Base-by-base conservation (phyloP, 495 filamentous ascomycete species). In the Staphylotrichum longicolle region DNA sequence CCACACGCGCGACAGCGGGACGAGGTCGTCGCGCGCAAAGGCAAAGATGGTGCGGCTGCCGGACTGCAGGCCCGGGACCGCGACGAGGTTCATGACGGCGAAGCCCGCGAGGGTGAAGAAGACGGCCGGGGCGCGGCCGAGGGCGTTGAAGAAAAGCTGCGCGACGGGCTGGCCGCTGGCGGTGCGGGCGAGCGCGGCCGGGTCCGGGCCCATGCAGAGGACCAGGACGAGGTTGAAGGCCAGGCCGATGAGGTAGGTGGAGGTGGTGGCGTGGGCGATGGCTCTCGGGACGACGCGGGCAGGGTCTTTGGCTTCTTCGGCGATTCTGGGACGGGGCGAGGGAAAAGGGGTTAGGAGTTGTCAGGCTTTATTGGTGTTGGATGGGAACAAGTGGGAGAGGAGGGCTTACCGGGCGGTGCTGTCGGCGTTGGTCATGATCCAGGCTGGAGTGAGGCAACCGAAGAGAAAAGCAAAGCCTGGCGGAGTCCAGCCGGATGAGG, bases 381-480 rank as follows among this genome's bases (percentile, higher is more conserved):
- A 39, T 39, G 37, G 37, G 37, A 39, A 7, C 1, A 10, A 10
- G 37, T 1, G 34, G 45, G 10, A 15, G 35, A 3, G 20, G 37
- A 48, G 1, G 30, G n/a, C 64, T 58, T 62, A 71, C 70, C 70
- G 66, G 20, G 69, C 70, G 10, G 69, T 68, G 47, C 70, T 70
- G 44, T 73, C 70, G 10, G 69, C 69, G 33, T 63, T 63, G n/a
- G 69, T 71, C 72, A 86, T 85, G 46, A 83, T 86, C 85, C 87
- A 90, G 0, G 83, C 83, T 33, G 87, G 86, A 8, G 83, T 84
- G 30, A 90, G 72, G 68, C 88, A 88, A 27, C 87, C 87, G 61
- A 90, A 87, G 37, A 90, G 67, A 68, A 86, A 88, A n/a, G 82
- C 83, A 67, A 86, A 88, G 6, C 86, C 87, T 30, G 77, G 75